phyloP scores from a whole-genome alignment of 2,329 filamentous ascomycete species.

The Claviceps lovelessii region DNA sequence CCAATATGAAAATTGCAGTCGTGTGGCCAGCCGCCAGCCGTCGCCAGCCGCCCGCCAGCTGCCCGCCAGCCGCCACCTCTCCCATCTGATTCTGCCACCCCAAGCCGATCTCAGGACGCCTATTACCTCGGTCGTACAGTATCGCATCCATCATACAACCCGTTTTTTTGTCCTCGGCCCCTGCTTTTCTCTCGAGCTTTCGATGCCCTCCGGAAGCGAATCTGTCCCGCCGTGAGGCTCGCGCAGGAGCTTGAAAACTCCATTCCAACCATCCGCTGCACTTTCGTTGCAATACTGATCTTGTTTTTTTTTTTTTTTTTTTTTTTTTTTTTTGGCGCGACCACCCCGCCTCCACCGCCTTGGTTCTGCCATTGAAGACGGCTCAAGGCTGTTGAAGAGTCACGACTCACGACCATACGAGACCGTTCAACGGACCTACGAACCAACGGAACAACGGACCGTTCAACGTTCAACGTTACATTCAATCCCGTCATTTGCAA shows the following conservation, averaged over 20 bases:
- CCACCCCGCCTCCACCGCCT: background rate
- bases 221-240: constrained; percentile 12
- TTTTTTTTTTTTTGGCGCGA: background rate
- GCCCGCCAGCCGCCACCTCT: background rate
- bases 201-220: background rate
- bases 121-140: background rate
- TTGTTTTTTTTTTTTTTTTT: no score
- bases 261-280: background rate
- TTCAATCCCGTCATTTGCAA: background rate
- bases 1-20: no score
- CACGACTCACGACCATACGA: no score
- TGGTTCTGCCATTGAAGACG: background rate
- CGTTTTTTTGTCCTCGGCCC: background rate
- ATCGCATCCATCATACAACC: no score
- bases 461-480: background rate
- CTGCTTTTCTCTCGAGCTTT: background rate
- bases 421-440: no score
- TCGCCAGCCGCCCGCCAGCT: no score
- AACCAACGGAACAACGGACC: no score
- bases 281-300: no score
- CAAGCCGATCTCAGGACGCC: background rate
- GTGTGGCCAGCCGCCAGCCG: background rate
- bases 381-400: no score
- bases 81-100: background rate
- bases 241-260: constrained; percentile 6